phyloP scores from a whole-genome alignment of 495 filamentous ascomycete species.

The Podospora pseudocomata region DNA sequence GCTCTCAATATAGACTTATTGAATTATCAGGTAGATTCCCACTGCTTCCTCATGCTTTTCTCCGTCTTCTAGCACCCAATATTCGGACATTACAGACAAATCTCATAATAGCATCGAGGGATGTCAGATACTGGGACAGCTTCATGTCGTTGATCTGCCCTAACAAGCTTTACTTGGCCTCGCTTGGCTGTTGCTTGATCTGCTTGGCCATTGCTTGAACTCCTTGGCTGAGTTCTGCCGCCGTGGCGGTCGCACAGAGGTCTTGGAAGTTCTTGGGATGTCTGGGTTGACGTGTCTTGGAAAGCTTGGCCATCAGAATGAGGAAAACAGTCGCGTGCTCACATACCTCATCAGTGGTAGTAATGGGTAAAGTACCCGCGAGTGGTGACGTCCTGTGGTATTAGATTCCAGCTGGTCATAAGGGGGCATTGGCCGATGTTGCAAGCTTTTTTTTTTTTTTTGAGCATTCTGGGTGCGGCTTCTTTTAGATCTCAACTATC shows the following conservation, averaged over 20 bases:
- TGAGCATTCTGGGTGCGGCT: not conserved
- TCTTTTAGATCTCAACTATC: slow-evolving; percentile 44
- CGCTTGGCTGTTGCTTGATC: not conserved
- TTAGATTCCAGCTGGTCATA: no score
- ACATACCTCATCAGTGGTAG: slow-evolving; percentile 1
- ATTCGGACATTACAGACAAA: not conserved
- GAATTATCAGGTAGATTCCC: not conserved
- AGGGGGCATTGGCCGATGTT: not conserved
- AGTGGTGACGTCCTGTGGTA: not conserved
- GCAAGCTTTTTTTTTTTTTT: not conserved
- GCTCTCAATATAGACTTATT: no score
- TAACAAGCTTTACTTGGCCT: slow-evolving; percentile 7
- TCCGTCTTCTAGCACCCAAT: no score
- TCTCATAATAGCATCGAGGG: not conserved
- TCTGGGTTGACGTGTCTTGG: slow-evolving; percentile 8
- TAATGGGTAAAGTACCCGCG: not conserved
- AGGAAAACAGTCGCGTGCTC: slow-evolving; percentile 14
- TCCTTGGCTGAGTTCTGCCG: not conserved
- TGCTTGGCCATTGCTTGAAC: slow-evolving; percentile 10
- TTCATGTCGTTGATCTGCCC: not conserved
- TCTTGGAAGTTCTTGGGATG: not conserved
- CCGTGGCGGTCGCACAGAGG: slow-evolving; percentile 1
- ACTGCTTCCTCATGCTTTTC: not conserved
- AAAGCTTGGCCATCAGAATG: slow-evolving; percentile 12
- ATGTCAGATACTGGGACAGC: not conserved